Evolutionary conservation across 495 filamentous ascomycete species (phyloP).

Genomic region (Astrothelium macrocarpum): DNA sequence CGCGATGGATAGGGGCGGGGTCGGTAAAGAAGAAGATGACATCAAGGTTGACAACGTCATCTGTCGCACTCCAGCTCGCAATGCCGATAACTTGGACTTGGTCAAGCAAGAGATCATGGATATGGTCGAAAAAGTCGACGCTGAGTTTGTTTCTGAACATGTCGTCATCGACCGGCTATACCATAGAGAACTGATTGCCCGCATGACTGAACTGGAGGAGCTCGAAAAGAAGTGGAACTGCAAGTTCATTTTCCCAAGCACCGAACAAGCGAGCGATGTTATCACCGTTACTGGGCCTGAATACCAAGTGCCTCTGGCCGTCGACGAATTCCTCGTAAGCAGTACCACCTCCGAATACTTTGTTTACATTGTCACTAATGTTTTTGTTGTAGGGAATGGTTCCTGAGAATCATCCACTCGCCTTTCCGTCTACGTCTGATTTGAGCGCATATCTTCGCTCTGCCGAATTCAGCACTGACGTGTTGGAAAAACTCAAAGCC

Average conservation of each 20-base stretch:
- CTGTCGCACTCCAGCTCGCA: slow-evolving; percentile 91
- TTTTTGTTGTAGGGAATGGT: slow-evolving; percentile 67
- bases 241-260: slow-evolving; percentile 95
- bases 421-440: slow-evolving; percentile 62
- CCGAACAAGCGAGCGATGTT: slow-evolving; percentile 91
- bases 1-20: slow-evolving; percentile 93
- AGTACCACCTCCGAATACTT: background rate
- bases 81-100: slow-evolving; percentile 89
- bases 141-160: slow-evolving; percentile 87
- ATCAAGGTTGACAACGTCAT: slow-evolving; percentile 99
- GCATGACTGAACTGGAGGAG: slow-evolving; percentile 80
- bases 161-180: slow-evolving; percentile 91
- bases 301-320: slow-evolving; percentile 92
- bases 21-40: slow-evolving; percentile 92
- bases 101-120: slow-evolving; percentile 99
- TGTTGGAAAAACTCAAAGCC: slow-evolving; percentile 70
- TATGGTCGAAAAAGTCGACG: slow-evolving; percentile 96
- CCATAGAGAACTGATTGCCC: slow-evolving; percentile 83
- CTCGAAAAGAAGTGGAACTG: slow-evolving; percentile 98
- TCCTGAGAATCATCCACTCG: slow-evolving; percentile 85
- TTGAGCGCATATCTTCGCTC: slow-evolving; percentile 72
- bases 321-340: slow-evolving; percentile 82
- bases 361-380: slow-evolving; percentile 18
- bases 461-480: slow-evolving; percentile 62
- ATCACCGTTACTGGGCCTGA: slow-evolving; percentile 92